Conservation (phyloP, 768 basidiomycete genomes). For the Butyriboletus loyo region DNA sequence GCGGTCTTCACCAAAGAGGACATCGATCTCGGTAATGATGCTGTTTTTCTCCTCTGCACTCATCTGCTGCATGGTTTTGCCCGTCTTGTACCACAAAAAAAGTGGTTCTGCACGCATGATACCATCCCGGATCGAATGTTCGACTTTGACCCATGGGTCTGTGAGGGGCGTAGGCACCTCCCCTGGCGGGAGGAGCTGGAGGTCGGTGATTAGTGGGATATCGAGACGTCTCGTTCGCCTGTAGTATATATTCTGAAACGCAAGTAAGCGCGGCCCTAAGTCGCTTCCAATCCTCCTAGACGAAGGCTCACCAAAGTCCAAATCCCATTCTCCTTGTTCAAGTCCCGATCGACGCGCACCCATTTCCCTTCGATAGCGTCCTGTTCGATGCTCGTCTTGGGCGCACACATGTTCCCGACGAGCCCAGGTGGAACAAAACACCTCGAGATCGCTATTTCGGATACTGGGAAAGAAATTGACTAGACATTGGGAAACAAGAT, state of each 20-base stretch:
- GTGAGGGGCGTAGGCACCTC: slow-evolving; percentile 45
- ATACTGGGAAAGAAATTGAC: slow-evolving; percentile 45
- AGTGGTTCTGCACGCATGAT: slow-evolving; percentile 52
- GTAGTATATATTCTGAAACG: slow-evolving; percentile 64
- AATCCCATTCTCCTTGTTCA: slow-evolving; percentile 63
- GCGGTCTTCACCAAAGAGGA: slow-evolving; percentile 79
- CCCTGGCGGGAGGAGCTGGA: slow-evolving; percentile 59
- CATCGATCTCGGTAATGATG: slow-evolving; percentile 88
- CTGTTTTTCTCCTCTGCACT: slow-evolving; percentile 51
- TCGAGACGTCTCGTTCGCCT: slow-evolving; percentile 82
- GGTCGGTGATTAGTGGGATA: slow-evolving; percentile 71
- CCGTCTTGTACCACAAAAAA: slow-evolving; percentile 76
- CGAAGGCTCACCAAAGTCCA: slow-evolving; percentile 55
- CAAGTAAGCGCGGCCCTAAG: slow-evolving; percentile 1
- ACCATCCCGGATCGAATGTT: slow-evolving; percentile 63
- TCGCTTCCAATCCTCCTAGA: neutral
- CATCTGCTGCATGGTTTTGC: slow-evolving; percentile 64
- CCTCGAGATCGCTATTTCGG: slow-evolving; percentile 69
- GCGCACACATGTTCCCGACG: slow-evolving; percentile 60
- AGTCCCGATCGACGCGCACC: slow-evolving; percentile 82
- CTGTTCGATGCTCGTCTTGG: slow-evolving; percentile 63
- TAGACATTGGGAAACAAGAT: neutral
- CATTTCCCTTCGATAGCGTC: slow-evolving; percentile 82
- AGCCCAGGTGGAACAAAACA: slow-evolving; percentile 66
- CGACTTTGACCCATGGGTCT: slow-evolving; percentile 62